Base-by-base conservation (phyloP, 1,284 basidiomycete species). In the Apiotrichum porosum region DNA sequence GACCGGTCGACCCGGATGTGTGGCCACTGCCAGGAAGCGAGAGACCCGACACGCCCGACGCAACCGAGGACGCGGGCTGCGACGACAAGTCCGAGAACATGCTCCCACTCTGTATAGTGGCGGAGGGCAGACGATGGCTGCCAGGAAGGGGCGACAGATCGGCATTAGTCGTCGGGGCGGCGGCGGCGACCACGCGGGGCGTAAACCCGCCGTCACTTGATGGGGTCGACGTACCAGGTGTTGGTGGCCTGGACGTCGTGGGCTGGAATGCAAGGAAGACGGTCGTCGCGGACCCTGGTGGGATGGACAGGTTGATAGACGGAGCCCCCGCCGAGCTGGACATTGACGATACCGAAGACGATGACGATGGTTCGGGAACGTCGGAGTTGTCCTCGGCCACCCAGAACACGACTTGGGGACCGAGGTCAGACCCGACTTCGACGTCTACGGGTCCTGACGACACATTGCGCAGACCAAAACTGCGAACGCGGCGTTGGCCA, bases 221-320 rank as follows among this genome's bases (percentile, higher is more conserved):
- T 8, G 44, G 45, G 0, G 60, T 49, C 9, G 56, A 47, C 22
- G 38, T 28, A 6, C 26, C 31, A 3, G 60, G 47, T 1, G 54
- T 53, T 3, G 60, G 44, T 10, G 58, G 44, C 15, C 49, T 47
- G 1, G 49, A 52, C 12, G 44, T 49, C 6, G 52, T 35, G 1
- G 65, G 61, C 42, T 63, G 61, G 49, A 69, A 69, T 3, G 67
- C 61, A 49, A 69, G 58, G 41, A 46, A 62, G 38, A 69, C 43
- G 18, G 62, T 59, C 8, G 42, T 37, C 17, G 51, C 49, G 14
- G 63, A 40, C 12, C 43, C 38, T 1, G 57, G 40, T 2, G 60
- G 47, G 9, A 69, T 53, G 21, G 51, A 50, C 38, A 65, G 46
- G 22, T 40, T 47, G 17, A 68, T 37, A 14, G 51, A 35, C 2